Evolutionary conservation across 495 filamentous ascomycete genomes (phyloP).

Genomic region (Tuber umbilicatum): DNA sequence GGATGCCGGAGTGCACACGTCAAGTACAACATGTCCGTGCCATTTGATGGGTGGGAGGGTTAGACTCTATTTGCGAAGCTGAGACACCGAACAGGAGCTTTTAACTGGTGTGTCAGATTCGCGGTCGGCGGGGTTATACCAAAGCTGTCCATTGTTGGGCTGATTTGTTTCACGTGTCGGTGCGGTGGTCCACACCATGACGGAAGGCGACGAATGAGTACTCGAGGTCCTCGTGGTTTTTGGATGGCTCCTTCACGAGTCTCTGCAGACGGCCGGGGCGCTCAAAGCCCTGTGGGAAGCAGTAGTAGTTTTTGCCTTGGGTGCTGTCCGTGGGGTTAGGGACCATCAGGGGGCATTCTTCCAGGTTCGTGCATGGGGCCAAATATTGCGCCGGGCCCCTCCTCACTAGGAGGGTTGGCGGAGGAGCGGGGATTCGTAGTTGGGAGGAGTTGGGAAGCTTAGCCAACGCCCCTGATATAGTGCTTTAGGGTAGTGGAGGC

Average conservation of each 20-base stretch:
- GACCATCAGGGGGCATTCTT: conserved; percentile 74
- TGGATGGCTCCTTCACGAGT: conserved; percentile 56
- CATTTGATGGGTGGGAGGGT: conserved; percentile 83
- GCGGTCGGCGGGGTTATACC: neutral
- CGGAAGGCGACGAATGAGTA: conserved; percentile 87
- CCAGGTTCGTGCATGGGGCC: conserved; percentile 90
- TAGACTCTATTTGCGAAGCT: conserved; percentile 49
- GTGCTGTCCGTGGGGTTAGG: conserved; percentile 56
- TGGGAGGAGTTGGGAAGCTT: conserved; percentile 40
- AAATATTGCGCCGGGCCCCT: conserved; percentile 87
- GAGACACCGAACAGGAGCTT: conserved; percentile 42
- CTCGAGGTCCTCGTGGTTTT: conserved; percentile 81
- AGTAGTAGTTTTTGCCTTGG: conserved; percentile 82
- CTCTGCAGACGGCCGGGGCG: conserved; percentile 75
- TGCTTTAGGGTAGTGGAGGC: conserved; percentile 68
- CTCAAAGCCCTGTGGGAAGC: conserved; percentile 81
- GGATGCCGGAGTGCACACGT: conserved; percentile 72
- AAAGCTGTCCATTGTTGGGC: conserved; percentile 19
- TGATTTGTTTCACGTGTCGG: neutral
- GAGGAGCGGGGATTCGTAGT: conserved; percentile 45
- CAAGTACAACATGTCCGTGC: conserved; percentile 76
- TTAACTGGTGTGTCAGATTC: neutral
- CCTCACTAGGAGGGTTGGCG: conserved; percentile 45
- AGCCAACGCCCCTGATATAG: conserved; percentile 62
- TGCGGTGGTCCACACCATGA: conserved; percentile 57